Percentiles rank a stretch among this genome's conserved stretches.
Evolutionary conservation across 345 rosid genomes (phyloP).

Genomic region (Rhizophora mangle): DNA sequence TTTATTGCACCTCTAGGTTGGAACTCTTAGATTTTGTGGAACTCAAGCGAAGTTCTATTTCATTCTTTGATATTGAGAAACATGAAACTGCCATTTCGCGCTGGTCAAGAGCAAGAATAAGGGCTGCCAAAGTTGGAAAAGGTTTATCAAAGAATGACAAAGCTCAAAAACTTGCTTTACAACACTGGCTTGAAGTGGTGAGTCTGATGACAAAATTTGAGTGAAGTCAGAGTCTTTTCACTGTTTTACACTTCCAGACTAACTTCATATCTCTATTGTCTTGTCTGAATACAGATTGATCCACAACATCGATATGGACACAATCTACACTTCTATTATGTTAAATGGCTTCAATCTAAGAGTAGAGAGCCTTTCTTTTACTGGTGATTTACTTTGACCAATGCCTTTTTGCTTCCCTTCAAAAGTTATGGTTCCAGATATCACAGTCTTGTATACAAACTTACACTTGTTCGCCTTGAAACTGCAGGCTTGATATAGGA

Average conservation of each 20-base stretch:
- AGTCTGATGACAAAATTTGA: constrained; percentile 22
- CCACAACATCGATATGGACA: constrained; percentile 96
- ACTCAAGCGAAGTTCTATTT: constrained; percentile 78
- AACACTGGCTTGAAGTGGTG: constrained; percentile 99
- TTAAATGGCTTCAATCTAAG: constrained; percentile 69
- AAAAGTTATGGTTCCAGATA: constrained; percentile 13
- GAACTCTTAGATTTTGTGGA: constrained; percentile 84
- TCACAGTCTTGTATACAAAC: constrained; percentile 15
- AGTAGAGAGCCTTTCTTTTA: constrained; percentile 97
- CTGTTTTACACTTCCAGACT: constrained; percentile 4
- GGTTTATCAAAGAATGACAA: constrained; percentile 85
- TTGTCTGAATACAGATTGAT: constrained; percentile 57
- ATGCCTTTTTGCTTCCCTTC: neutral
- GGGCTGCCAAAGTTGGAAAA: constrained; percentile 98
- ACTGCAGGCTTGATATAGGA: constrained; percentile 87
- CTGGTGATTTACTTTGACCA: constrained; percentile 51
- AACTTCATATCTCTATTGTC: constrained; percentile 13
- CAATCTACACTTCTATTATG: constrained; percentile 76
- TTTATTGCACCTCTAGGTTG: constrained; percentile 50
- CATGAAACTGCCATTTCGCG: constrained; percentile 91
- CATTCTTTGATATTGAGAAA: constrained; percentile 82
- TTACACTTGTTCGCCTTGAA: constrained; percentile 5
- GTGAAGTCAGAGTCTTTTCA: neutral
- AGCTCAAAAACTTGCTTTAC: constrained; percentile 76
- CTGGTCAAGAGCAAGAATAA: constrained; percentile 92